Base-by-base conservation (phyloP, 1,284 basidiomycete genomes). In the Irpex lacteus region DNA sequence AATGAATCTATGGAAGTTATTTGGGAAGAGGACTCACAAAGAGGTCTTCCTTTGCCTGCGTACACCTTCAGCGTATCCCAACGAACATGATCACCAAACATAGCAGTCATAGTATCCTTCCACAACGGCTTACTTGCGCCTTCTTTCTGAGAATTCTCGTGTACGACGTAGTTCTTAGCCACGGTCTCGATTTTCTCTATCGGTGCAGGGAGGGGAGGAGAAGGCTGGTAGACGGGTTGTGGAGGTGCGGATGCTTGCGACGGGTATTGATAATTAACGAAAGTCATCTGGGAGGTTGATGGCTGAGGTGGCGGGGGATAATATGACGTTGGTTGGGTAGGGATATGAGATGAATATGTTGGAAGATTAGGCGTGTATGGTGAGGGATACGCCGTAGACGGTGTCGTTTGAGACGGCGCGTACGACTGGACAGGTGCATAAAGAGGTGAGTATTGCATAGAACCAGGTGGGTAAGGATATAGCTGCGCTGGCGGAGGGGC, bases 31-130 rank as follows among this genome's bases (percentile, higher is more conserved):
- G 4, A 80, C 83, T 57, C 70, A 91, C 89, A 75, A 49, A 87
- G 64, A 0, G 89, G 90, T 21, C 90, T 77, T 19, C 80, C 80
- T 72, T 87, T 89, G 18, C 83, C 80, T 1, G 80, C 72, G 66
- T 84, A 90, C 1, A 89, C 87, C 65, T 82, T 85, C 19, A 91
- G 66, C 18, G 86, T 82, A 58, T 89, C 85, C 90, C 89, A 92
- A 49, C 83, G 78, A 8, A 88, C 86, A 68, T 91, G 85, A 61
- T 87, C 80, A 4, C 93, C 93, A 69, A 95, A 92, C 76, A 95
- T 80, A 1, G 89, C 87, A 9, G 80, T 73, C 88, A 92, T 93
- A 2, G 88, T 91, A 55, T 89, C 84, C 55, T 78, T 78, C 90
- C 91, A 93, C 0, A 74, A 68, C 0, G 89, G 88, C 64, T 84